These are phyloP conservation scores for Ceratobasidium sp. DNA, from an alignment of 1,284 basidiomycete genomes.

Conservation along the genomic window DNA sequence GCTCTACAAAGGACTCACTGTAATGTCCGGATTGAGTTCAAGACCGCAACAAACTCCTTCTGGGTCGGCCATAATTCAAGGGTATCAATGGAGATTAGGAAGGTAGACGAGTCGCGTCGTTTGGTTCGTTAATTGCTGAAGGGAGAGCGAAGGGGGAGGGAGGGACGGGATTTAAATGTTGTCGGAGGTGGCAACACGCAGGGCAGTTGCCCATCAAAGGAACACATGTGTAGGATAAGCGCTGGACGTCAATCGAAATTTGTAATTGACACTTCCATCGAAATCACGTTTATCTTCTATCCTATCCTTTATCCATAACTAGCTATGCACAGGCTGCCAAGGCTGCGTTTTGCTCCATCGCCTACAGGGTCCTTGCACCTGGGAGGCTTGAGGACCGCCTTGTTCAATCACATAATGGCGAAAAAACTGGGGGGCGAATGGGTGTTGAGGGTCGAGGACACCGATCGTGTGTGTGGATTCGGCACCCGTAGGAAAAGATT, in stretches of 20 bases:
- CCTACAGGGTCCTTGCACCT: conserved; percentile 95
- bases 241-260: neutral
- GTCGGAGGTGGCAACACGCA: neutral
- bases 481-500: neutral
- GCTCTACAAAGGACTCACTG: neutral
- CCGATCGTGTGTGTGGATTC: conserved; percentile 70
- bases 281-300: neutral
- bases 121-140: no score
- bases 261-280: neutral
- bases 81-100: neutral
- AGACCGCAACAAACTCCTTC: neutral
- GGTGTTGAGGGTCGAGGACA: conserved; percentile 94
- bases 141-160: neutral
- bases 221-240: conserved; percentile 2
- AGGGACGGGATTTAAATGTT: neutral
- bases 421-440: conserved; percentile 83
- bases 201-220: neutral
- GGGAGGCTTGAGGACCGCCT: conserved; percentile 92
- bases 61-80: neutral
- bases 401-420: conserved; percentile 92
- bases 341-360: conserved; percentile 93
- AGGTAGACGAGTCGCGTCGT: no score
- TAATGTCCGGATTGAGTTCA: conserved; percentile 17
- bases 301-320: conserved; percentile 44
- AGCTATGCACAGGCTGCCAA: conserved; percentile 7